These are phyloP conservation scores for Lepidium didymum DNA, from an alignment of 345 rosid species.

Conservation along the genomic window DNA sequence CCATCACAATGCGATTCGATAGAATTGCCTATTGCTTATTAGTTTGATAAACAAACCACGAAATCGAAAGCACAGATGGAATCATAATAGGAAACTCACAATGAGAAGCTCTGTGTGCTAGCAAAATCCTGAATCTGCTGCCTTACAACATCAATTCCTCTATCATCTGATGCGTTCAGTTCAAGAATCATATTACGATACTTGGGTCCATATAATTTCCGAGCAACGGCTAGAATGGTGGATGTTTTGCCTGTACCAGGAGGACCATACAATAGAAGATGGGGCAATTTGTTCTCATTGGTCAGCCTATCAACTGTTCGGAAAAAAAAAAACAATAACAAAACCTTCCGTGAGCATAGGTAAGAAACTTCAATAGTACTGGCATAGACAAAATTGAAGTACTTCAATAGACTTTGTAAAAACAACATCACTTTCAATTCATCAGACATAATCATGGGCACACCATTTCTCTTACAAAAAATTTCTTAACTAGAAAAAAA, in stretches of 20 bases:
- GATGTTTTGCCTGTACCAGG: constrained; percentile 99
- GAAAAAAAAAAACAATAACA: too few species aligned
- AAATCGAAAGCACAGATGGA: neutral
- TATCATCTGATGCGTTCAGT: constrained; percentile 91
- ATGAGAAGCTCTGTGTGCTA: constrained; percentile 95
- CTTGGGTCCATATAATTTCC: constrained; percentile 84
- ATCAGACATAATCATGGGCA: neutral
- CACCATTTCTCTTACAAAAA: neutral
- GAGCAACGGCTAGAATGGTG: constrained; percentile 91
- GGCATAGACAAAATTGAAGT: neutral
- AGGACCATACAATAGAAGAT: constrained; percentile 88
- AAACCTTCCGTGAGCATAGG: neutral
- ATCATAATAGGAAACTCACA: constrained; percentile 38
- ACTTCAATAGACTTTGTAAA: neutral
- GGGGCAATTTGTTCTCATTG: constrained; percentile 88
- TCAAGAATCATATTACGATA: constrained; percentile 93
- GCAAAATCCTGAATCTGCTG: constrained; percentile 96
- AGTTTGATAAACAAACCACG: neutral
- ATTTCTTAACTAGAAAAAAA: neutral
- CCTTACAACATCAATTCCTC: constrained; percentile 93
- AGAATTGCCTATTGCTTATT: neutral
- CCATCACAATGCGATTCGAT: neutral
- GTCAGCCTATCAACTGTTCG: constrained; percentile 86
- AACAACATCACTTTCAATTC: neutral
- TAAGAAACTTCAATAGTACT: neutral